These are phyloP conservation scores for Aspergillus egyptiacus DNA, from an alignment of 495 filamentous ascomycete species.

Conservation along the genomic window DNA sequence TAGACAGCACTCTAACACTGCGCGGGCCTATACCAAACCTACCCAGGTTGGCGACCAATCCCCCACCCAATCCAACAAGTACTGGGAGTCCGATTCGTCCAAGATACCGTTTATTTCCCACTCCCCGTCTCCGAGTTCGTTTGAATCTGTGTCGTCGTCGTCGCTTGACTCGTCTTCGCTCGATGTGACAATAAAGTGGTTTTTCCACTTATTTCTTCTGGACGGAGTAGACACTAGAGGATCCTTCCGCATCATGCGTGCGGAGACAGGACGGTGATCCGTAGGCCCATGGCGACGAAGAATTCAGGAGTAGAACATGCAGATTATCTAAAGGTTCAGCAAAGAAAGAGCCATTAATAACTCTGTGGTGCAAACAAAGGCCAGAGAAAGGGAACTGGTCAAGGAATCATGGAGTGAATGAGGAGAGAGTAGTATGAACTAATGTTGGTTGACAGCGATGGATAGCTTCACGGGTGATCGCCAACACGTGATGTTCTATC, in stretches of 20 bases:
- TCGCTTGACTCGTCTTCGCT: conserved; percentile 21
- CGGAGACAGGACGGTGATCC: conserved; percentile 9
- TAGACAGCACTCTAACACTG: background rate
- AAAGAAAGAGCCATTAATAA: background rate
- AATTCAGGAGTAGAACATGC: too few species aligned
- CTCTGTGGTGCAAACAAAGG: background rate
- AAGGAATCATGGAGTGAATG: conserved; percentile 1
- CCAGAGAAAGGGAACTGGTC: background rate
- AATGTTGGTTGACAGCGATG: conserved; percentile 12
- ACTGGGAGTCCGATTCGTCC: conserved; percentile 33
- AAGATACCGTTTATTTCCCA: conserved; percentile 36
- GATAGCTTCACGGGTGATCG: conserved; percentile 19
- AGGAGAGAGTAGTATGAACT: conserved; percentile 5
- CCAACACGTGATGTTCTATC: conserved; percentile 20
- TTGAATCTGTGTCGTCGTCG: conserved; percentile 9
- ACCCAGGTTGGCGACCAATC: conserved; percentile 38
- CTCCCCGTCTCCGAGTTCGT: conserved; percentile 23
- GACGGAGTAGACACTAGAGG: conserved; percentile 11
- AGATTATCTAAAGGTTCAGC: too few species aligned
- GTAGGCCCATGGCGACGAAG: conserved; percentile 18
- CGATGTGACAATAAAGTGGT: conserved; percentile 6
- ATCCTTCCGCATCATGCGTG: conserved; percentile 23
- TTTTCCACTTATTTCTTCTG: conserved; percentile 6
- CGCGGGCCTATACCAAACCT: conserved; percentile 12
- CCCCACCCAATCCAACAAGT: conserved; percentile 41